Evolutionary conservation across 2,329 filamentous ascomycete species (phyloP).

Genomic region (Domatiomyces globalis): DNA sequence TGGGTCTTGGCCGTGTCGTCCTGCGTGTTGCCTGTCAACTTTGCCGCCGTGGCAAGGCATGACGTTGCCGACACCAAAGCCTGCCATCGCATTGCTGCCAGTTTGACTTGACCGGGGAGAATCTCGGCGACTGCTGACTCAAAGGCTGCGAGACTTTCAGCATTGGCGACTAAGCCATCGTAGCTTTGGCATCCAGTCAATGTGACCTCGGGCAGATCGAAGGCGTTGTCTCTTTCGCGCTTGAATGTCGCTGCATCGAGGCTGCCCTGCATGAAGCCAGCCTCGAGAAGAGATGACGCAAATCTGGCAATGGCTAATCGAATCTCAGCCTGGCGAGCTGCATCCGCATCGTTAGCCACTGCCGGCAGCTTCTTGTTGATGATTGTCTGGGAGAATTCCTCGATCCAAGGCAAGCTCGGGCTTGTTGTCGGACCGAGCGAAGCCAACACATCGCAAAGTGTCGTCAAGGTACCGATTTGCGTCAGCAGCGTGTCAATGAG

Average conservation of each 20-base stretch:
- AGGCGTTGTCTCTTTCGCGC: slow-evolving; percentile 29
- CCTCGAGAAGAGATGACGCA: slow-evolving; percentile 41
- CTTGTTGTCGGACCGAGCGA: slow-evolving; percentile 20
- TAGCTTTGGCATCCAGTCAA: background rate
- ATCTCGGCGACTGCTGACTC: slow-evolving; percentile 33
- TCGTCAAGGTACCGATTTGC: slow-evolving; percentile 43
- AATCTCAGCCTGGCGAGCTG: slow-evolving; percentile 35
- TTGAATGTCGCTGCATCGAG: slow-evolving; percentile 42
- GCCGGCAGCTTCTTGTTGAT: slow-evolving; percentile 39
- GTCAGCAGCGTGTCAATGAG: slow-evolving; percentile 56
- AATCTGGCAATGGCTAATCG: slow-evolving; percentile 44
- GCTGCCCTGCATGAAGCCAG: slow-evolving; percentile 39
- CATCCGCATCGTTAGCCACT: slow-evolving; percentile 33
- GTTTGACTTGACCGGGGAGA: slow-evolving; percentile 13
- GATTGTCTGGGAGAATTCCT: slow-evolving; percentile 41
- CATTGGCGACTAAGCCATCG: slow-evolving; percentile 40
- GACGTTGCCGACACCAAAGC: slow-evolving; percentile 38
- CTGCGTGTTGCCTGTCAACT: slow-evolving; percentile 30
- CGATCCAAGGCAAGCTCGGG: slow-evolving; percentile 41
- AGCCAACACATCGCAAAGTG: slow-evolving; percentile 36
- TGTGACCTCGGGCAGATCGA: slow-evolving; percentile 22
- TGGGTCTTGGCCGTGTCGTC: slow-evolving; percentile 41
- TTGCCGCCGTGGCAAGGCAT: slow-evolving; percentile 37
- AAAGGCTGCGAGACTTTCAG: slow-evolving; percentile 42
- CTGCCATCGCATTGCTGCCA: slow-evolving; percentile 35